Conservation (phyloP, 306 rosid species). For the Parietaria judaica region DNA sequence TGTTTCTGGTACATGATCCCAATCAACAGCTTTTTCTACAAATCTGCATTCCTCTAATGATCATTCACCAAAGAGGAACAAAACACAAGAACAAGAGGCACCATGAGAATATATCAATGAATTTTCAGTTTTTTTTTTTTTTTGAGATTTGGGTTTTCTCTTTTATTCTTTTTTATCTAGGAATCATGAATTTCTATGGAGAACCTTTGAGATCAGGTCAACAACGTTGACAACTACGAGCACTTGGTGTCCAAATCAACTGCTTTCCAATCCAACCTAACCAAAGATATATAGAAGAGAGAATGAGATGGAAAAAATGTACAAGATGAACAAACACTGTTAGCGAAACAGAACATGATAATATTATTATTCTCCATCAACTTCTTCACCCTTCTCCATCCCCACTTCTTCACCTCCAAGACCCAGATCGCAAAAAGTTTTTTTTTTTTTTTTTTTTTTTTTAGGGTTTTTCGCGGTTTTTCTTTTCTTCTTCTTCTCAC, state of each 20-base stretch:
- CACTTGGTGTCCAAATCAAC: constrained; percentile 34
- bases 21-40: constrained; percentile 37
- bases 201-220: constrained; percentile 28
- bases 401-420: constrained; percentile 20
- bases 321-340: constrained; percentile 19
- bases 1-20: constrained; percentile 31
- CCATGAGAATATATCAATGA: constrained; percentile 5
- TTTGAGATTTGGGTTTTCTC: not conserved
- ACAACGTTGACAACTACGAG: constrained; percentile 10
- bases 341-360: constrained; percentile 23
- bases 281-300: constrained; percentile 24
- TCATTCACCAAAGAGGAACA: constrained; percentile 3
- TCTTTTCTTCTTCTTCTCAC: not conserved
- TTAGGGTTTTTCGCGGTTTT: not conserved
- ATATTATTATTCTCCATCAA: too few relatives aligned
- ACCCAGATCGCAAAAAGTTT: constrained; percentile 13
- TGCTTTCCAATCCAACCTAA: constrained; percentile 41
- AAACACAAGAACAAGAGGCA: constrained; percentile 1
- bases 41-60: constrained; percentile 45
- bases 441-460: not conserved
- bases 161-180: not conserved
- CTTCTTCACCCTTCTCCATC: not conserved
- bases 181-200: constrained; percentile 2
- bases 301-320: constrained; percentile 27
- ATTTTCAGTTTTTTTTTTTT: not conserved